These are phyloP conservation scores for Trichophyton benhamiae DNA, from an alignment of 2,329 filamentous ascomycete genomes.

Conservation along the genomic window DNA sequence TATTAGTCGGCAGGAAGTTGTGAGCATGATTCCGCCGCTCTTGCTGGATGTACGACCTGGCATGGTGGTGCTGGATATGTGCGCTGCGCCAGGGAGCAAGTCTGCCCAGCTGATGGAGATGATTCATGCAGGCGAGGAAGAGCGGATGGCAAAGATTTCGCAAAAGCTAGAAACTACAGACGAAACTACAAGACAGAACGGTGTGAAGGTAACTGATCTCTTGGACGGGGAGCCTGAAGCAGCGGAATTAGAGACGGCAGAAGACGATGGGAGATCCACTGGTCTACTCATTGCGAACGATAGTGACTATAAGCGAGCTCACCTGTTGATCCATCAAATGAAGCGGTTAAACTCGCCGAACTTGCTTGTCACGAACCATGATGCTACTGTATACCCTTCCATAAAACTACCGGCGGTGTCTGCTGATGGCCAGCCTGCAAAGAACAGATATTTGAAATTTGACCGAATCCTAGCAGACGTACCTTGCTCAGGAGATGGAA, in stretches of 20 bases:
- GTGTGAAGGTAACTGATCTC: conserved; percentile 16
- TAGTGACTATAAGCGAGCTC: conserved; percentile 87
- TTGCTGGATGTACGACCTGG: conserved; percentile 82
- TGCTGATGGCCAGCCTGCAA: conserved; percentile 41
- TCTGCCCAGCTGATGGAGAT: conserved; percentile 90
- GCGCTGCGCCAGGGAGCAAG: conserved; percentile 93
- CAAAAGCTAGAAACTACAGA: conserved; percentile 50
- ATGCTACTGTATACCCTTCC: conserved; percentile 88
- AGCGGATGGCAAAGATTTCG: conserved; percentile 61
- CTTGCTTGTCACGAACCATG: conserved; percentile 92
- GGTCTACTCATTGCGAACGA: conserved; percentile 93
- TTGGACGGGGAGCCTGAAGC: conserved; percentile 33
- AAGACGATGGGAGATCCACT: conserved; percentile 75
- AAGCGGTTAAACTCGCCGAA: conserved; percentile 96
- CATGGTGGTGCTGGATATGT: conserved; percentile 90
- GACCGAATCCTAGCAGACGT: conserved; percentile 94
- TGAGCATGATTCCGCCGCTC: conserved; percentile 96
- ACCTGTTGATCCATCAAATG: conserved; percentile 95
- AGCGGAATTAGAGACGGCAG: conserved; percentile 40
- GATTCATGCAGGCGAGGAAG: conserved; percentile 85
- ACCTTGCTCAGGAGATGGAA: conserved; percentile 92
- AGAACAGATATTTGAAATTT: conserved; percentile 76
- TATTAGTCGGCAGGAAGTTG: conserved; percentile 92
- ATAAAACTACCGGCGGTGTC: conserved; percentile 58
- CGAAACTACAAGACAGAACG: conserved; percentile 12